Conservation (phyloP, 1,284 basidiomycete species). For the Sanghuangporus weigelae region DNA sequence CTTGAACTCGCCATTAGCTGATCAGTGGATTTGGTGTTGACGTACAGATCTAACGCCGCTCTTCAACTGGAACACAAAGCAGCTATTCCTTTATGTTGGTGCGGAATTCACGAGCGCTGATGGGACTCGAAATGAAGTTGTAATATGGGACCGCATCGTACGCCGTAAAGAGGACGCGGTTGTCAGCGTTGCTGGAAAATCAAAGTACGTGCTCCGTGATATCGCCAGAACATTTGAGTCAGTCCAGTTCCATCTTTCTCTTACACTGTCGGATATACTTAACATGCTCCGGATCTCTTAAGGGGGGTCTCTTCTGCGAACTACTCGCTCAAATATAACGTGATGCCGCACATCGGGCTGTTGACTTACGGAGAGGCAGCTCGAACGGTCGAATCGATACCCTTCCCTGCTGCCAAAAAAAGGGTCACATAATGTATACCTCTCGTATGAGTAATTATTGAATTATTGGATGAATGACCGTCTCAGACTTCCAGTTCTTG, state of each 20-base stretch:
- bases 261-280: constrained; percentile 13
- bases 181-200: constrained; percentile 55
- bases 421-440: constrained; percentile 21
- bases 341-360: constrained; percentile 85
- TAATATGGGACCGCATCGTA: constrained; percentile 90
- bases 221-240: constrained; percentile 75
- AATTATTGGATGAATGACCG: not conserved
- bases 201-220: constrained; percentile 85
- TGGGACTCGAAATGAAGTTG: constrained; percentile 78
- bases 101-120: constrained; percentile 72
- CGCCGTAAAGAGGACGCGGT: constrained; percentile 70
- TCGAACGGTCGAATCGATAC: constrained; percentile 48
- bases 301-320: constrained; percentile 57
- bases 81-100: constrained; percentile 80
- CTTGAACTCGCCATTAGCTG: not conserved
- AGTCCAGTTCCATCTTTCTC: constrained; percentile 28
- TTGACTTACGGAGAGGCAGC: constrained; percentile 75
- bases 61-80: constrained; percentile 95
- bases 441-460: not conserved
- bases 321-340: constrained; percentile 81
- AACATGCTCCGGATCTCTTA: not conserved
- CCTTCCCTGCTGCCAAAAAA: constrained; percentile 42
- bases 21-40: constrained; percentile 2
- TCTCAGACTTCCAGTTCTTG: not conserved
- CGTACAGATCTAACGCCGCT: constrained; percentile 67